A percentile compares a stretch with the other conserved stretches of the same genome.
These are phyloP conservation scores for Fusarium staphyleae DNA, from an alignment of 2,329 filamentous ascomycete species.

Conservation along the genomic window DNA sequence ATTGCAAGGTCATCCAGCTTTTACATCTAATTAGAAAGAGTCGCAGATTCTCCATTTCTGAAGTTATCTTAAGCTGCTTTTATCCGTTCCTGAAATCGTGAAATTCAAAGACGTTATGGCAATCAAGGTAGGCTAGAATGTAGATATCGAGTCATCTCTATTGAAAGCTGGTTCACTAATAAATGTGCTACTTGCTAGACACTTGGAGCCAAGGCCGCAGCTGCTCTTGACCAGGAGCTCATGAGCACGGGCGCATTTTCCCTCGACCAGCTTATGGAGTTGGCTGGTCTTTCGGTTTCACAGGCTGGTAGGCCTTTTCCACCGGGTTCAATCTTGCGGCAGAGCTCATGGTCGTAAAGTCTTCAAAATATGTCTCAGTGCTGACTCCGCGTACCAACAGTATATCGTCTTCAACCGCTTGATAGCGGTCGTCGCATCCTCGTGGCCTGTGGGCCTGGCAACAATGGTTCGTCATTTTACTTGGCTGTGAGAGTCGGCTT, in stretches of 20 bases:
- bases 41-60: background rate
- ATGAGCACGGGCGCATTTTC: slow-evolving; percentile 91
- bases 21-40: slow-evolving; percentile 10
- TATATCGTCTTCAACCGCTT: slow-evolving; percentile 84
- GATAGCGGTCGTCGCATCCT: slow-evolving; percentile 75
- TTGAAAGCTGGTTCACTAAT: slow-evolving; percentile 13
- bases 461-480: slow-evolving; percentile 62
- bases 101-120: slow-evolving; percentile 43
- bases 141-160: background rate
- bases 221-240: slow-evolving; percentile 88
- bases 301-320: slow-evolving; percentile 72
- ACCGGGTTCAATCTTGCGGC: too few species aligned
- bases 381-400: slow-evolving; percentile 51
- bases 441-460: slow-evolving; percentile 88
- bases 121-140: slow-evolving; percentile 44
- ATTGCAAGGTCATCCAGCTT: slow-evolving; percentile 13
- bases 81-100: slow-evolving; percentile 1
- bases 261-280: slow-evolving; percentile 95
- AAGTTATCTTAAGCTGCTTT: background rate
- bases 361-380: background rate
- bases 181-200: slow-evolving; percentile 67
- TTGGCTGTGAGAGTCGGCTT: background rate
- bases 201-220: slow-evolving; percentile 84
- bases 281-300: slow-evolving; percentile 91
- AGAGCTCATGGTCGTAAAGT: background rate